Evolutionary conservation across 2,329 filamentous ascomycete genomes (phyloP).

Genomic region (Paecilomyces fulvus): DNA sequence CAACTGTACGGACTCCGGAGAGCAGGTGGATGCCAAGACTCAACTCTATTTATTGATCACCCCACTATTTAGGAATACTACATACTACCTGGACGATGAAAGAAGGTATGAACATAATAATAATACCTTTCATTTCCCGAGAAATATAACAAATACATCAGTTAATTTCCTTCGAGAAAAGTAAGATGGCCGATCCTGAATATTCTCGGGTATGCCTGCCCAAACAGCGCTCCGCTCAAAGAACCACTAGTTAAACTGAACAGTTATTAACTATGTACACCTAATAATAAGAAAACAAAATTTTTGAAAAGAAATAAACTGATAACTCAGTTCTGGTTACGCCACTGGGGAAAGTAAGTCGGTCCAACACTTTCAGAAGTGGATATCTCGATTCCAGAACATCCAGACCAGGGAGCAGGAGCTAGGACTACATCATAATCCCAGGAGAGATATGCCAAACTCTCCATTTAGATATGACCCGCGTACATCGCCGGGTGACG

Average conservation of each 20-base stretch:
- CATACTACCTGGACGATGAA: background rate
- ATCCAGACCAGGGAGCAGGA: background rate
- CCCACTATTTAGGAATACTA: background rate
- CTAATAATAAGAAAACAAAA: background rate
- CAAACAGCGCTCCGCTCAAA: background rate
- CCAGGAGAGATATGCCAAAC: background rate
- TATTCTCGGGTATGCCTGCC: background rate
- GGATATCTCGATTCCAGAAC: background rate
- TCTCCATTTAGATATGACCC: slow-evolving; percentile 10
- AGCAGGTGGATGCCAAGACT: background rate
- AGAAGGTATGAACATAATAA: background rate
- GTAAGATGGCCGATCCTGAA: background rate
- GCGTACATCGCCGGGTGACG: slow-evolving; percentile 44
- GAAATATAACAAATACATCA: too few species aligned
- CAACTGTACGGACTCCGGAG: background rate
- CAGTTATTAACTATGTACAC: background rate
- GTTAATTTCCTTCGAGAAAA: background rate
- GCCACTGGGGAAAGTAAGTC: background rate
- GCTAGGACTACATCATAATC: background rate
- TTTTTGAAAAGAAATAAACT: background rate
- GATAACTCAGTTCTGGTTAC: background rate
- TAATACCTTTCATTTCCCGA: background rate
- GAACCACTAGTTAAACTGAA: background rate
- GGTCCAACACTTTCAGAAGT: too few species aligned
- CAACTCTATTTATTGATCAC: background rate